Base-by-base conservation (phyloP, 192 early-diverging fungal genomes). In the Coemansia sp. region DNA sequence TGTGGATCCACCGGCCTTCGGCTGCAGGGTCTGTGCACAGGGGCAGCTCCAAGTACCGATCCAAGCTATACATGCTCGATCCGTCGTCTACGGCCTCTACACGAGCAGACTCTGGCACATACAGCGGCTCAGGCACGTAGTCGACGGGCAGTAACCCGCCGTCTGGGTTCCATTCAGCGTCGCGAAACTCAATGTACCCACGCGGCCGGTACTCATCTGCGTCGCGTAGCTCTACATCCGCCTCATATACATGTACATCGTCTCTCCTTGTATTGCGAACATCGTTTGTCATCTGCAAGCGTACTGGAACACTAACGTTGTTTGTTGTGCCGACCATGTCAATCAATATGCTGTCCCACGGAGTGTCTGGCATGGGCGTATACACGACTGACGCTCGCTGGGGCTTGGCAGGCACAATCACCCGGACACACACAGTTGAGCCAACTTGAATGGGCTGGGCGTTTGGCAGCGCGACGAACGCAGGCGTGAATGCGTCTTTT, bases 141-240 rank as follows among this genome's bases (percentile, higher is more conserved):
- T 61, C 26, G 23, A 68, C 64, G 4, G 54, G 49, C 4, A 59
- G 56, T 41, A 78, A 62, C 16, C 59, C 68, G 18, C 32, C 54
- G 59, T 85, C 82, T 35, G 76, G 70, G 50, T 85, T 85, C 76
- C 82, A 85, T 10, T 68, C 18, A 4, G 71, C 84, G 24, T 74
- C 71, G 5, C 71, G 49, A 56, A 65, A 84, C 59, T 85, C 84
- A 3, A 85, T 41, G 14, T 54, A 54, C 0, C 70, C 74, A 22
- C 65, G 58, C 3, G 82, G 52, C 24, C 35, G 9, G 62, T 64
- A 85, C 22, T 43, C 39, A 16, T 81, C 84, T 0, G 32, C 57
- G 32, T 85, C 79, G 9, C 66, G 60, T 47, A 85, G 22, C 24
- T 48, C 26, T 13, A 84, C 63, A 29, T 82, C 74, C 1, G 79